Base-by-base conservation (phyloP, 1,284 basidiomycete species). In the Papiliotrema laurentii region DNA sequence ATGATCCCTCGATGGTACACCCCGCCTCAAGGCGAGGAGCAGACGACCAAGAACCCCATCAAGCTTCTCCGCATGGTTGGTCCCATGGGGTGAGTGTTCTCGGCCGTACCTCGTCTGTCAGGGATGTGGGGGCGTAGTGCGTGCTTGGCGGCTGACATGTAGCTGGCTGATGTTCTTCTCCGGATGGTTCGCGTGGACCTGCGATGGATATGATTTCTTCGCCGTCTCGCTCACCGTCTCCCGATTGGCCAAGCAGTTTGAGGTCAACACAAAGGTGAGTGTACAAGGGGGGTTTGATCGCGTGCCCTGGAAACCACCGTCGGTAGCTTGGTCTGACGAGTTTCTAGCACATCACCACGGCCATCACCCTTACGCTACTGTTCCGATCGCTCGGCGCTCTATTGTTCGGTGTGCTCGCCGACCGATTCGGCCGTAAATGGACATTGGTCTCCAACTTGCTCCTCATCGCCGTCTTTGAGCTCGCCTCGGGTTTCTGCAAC, bases 361-460 rank as follows among this genome's bases (percentile, higher is more conserved):
- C 89, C 6, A 92, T 98, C 67, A 97, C 93, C 3, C 80, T 97
- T 42, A 97, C 93, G 0, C 79, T 97, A 1, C 82, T 97, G 27
- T 89, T 96, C 77, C 84, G 94, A 45, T 86, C 87, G 1, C 74
- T 82, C 27, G 94, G 93, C 92, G 27, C 81, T 90, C 52, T 47
- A 13, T 75, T 92, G 57, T 94, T 96, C 57, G 80, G 77, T 45
- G 50, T 89, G 46, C 62, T 86, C 26, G 86, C 86, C 16, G 90
- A 92, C 69, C 81, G 92, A 9, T 94, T 81, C 68, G 93, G 93
- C 2, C 82, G 93, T 38, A 93, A 92, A 76, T 97, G 89, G 88
- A 90, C 92, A 74, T 75, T 97, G 3, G 83, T 91, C 35, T 60
- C 68, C 62, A 96, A 96, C 69, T 56, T 90, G 43, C 44, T 87